Base-by-base conservation (phyloP, 2,329 filamentous ascomycete species). In the Xylariales sp. region DNA sequence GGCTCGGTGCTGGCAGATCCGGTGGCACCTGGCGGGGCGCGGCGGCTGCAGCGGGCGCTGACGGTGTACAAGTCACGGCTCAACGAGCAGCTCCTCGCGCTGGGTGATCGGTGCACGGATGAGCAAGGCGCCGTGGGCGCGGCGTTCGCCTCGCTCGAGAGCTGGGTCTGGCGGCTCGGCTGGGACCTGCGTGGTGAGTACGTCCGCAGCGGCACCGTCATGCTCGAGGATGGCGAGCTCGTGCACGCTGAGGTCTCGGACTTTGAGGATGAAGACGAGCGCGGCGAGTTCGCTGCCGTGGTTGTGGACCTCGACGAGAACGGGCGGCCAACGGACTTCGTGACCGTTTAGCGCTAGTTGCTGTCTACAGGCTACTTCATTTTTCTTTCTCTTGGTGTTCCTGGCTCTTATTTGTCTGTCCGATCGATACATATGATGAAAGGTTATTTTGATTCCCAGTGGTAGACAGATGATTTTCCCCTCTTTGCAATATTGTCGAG, bases 101-200 rank as follows among this genome's bases (percentile, higher is more conserved):
- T 64, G 5, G 61, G 60, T 10, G 46, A 49, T 10, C 39, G 45
- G 5, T 49, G 63, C 27, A 64, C 63, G 3, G 44, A 56, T 0
- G 66, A 68, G 6, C 67, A 73, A 41, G 57, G 59, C 3, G 61
- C 58, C 2, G 69, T 75, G 6, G 64, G 66, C 12, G 58, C 61
- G 5, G 69, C 71, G 4, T 78, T 81, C 49, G 58, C 60, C 2
- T 62, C 62, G 5, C 57, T 81, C 3, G 71, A 73, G 48, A 55
- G 60, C 6, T 72, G 65, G 58, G 53, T 74, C 4, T 64, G 61
- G 63, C 61, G 58, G 32, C 60, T 60, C 33, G 74, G 69, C 4
- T 82, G 78, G 78, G 74, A 81, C 38, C 54, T 82, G 11, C 53
- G 65, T 13, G 67, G 61, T 6, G 64, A 73, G 40, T 74, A 73